Base-by-base conservation (phyloP, 768 basidiomycete genomes). In the Russula foetens region DNA sequence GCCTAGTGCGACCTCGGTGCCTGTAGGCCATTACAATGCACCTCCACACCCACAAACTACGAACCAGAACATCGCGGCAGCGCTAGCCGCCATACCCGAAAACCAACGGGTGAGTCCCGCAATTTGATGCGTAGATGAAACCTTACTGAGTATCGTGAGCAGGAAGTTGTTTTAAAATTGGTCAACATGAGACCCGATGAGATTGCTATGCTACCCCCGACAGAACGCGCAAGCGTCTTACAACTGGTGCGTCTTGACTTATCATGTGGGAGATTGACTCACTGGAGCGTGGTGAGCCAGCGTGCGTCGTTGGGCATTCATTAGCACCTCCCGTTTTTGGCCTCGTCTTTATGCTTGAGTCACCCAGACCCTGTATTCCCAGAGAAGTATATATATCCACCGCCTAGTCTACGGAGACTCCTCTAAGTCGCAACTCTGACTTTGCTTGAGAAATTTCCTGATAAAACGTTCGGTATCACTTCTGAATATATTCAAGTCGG, bases 141-240 rank as follows among this genome's bases (percentile, higher is more conserved):
- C 6, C 31, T 4, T 59, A 68, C 7, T 57, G 59, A 53, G 66
- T 58, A 50, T 58, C 69, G 7, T 52, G 35, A 60, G 14, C 61
- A 86, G 86, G 81, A 81, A 41, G 82, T 92, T 73, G 84, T 95
- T 39, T 79, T 89, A 74, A 85, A 85, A 55, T 86, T 95, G 3
- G 68, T 94, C 57, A 75, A 81, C 38, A 88, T 98, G 85, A 88
- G 90, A 1, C 83, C 85, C 2, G 92, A 91, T 41, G 90, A 97
- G 70, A 85, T 97, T 59, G 82, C 84, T 52, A 76, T 77, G 63
- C 73, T 96, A 38, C 86, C 90, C 11, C 84, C 86, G 1, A 73
- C 78, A 5, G 92, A 95, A 67, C 79, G 88, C 28, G 79, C 83
- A 12, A 89, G 83, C 35, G 86, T 93, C 65, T 81, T 92, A 66